These are phyloP conservation scores for Physcomitrellopsis africana DNA, from an alignment of 225 moss, liverwort and hornwort genomes.

Conservation along the genomic window DNA sequence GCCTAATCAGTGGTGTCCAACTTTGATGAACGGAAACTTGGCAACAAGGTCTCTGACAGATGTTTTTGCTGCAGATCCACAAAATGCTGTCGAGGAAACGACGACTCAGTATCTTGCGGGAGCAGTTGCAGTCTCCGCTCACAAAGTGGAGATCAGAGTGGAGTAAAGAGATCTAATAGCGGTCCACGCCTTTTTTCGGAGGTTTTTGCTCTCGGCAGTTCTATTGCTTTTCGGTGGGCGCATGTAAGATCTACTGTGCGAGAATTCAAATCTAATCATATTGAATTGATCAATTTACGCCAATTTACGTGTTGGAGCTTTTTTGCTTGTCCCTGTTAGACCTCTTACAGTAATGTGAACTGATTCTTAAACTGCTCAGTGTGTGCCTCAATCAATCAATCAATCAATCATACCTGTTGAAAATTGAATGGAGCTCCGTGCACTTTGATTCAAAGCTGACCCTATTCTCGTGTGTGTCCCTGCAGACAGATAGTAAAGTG, in stretches of 20 bases:
- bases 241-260: slow-evolving; percentile 37
- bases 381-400: neutral
- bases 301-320: too few species aligned
- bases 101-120: slow-evolving; percentile 9
- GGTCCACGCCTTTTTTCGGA: slow-evolving; percentile 73
- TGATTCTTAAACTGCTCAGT: too few species aligned
- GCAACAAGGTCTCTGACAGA: neutral
- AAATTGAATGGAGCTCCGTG: neutral
- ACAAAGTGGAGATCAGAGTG: slow-evolving; percentile 15
- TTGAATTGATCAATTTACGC: neutral
- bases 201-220: slow-evolving; percentile 78
- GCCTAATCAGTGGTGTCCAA: neutral
- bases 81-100: slow-evolving; percentile 18
- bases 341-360: too few species aligned
- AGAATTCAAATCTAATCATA: neutral
- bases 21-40: neutral
- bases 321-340: too few species aligned
- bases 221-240: slow-evolving; percentile 88
- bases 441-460: neutral
- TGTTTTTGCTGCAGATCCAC: slow-evolving; percentile 17
- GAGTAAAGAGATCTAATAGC: slow-evolving; percentile 3
- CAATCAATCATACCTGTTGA: neutral
- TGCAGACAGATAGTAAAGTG: slow-evolving; percentile 77
- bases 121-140: slow-evolving; percentile 20
- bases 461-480: neutral